phyloP scores from a whole-genome alignment of 768 basidiomycete genomes.

The Tricholomella constricta region DNA sequence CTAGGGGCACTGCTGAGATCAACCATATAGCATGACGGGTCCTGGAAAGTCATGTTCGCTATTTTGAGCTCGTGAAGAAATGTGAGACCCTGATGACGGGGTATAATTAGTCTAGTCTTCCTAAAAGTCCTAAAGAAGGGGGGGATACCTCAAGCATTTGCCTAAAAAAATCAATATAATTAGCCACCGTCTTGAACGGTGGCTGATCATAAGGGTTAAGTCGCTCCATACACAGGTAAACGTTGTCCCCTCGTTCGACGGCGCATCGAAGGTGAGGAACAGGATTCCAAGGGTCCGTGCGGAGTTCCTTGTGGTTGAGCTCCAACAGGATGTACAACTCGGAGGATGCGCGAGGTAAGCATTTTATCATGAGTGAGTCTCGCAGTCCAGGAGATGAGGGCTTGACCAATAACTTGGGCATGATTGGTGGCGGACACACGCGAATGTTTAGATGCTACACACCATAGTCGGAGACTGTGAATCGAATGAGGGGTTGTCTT shows the following conservation, averaged over 20 bases:
- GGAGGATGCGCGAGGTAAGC: constrained; percentile 32
- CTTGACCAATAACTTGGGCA: constrained; percentile 33
- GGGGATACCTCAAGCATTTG: constrained; percentile 48
- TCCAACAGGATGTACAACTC: constrained; percentile 44
- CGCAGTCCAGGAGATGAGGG: constrained; percentile 24
- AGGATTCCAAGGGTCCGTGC: constrained; percentile 58
- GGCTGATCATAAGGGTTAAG: constrained; percentile 47
- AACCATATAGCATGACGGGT: constrained; percentile 42
- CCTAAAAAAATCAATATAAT: constrained; percentile 53
- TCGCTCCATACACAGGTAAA: constrained; percentile 47
- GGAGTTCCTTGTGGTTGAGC: constrained; percentile 44
- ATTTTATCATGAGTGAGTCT: constrained; percentile 43
- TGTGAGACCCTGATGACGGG: constrained; percentile 38
- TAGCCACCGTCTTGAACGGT: constrained; percentile 45
- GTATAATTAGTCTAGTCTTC: neutral
- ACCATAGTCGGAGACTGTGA: constrained; percentile 24
- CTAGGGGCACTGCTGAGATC: constrained; percentile 39
- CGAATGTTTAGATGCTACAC: neutral
- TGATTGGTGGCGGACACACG: neutral
- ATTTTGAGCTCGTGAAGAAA: constrained; percentile 51
- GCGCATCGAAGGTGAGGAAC: constrained; percentile 47
- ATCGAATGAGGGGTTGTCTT: constrained; percentile 22
- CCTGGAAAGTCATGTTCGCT: constrained; percentile 36
- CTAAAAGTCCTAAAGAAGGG: neutral
- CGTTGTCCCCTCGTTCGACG: constrained; percentile 42